A percentile compares a stretch with the other conserved stretches of the same genome.
These are phyloP conservation scores for Cordyceps pruinosa DNA, from an alignment of 2,329 filamentous ascomycete genomes.

Conservation along the genomic window DNA sequence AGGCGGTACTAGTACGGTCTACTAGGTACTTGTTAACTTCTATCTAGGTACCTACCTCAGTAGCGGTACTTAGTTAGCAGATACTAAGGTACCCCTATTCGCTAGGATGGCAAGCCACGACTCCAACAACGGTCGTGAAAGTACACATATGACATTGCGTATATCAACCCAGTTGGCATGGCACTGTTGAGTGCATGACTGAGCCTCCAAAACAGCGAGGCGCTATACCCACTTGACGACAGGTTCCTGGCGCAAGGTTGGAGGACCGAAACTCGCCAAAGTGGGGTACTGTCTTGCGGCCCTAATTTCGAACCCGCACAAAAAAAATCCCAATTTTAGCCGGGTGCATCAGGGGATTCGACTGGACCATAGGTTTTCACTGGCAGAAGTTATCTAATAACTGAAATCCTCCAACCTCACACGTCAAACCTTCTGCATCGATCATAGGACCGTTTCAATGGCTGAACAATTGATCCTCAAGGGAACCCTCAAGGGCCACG, in stretches of 20 bases:
- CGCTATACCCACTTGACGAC: not conserved
- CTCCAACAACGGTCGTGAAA: too few species aligned
- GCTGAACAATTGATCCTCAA: conserved; percentile 93
- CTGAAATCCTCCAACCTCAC: conserved; percentile 31
- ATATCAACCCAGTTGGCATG: too few species aligned
- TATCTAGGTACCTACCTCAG: too few species aligned
- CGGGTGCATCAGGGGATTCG: conserved; percentile 10
- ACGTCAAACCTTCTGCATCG: conserved; percentile 29
- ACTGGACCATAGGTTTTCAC: conserved; percentile 12
- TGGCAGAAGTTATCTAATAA: conserved; percentile 9
- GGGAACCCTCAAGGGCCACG: conserved; percentile 96
- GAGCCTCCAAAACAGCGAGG: conserved; percentile 1
- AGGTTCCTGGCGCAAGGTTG: not conserved
- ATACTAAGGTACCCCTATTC: too few species aligned
- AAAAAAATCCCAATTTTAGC: conserved; percentile 16
- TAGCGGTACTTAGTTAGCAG: too few species aligned
- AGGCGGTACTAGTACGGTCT: too few species aligned
- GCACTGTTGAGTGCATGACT: too few species aligned
- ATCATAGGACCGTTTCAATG: conserved; percentile 53
- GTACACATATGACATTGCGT: too few species aligned
- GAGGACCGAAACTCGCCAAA: conserved; percentile 10
- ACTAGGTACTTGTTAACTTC: too few species aligned
- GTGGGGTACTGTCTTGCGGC: conserved; percentile 10
- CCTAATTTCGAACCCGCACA: conserved; percentile 16
- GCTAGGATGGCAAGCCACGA: too few species aligned